Evolutionary conservation across 768 basidiomycete species (phyloP).

Genomic region (Pleurotus sapidus): DNA sequence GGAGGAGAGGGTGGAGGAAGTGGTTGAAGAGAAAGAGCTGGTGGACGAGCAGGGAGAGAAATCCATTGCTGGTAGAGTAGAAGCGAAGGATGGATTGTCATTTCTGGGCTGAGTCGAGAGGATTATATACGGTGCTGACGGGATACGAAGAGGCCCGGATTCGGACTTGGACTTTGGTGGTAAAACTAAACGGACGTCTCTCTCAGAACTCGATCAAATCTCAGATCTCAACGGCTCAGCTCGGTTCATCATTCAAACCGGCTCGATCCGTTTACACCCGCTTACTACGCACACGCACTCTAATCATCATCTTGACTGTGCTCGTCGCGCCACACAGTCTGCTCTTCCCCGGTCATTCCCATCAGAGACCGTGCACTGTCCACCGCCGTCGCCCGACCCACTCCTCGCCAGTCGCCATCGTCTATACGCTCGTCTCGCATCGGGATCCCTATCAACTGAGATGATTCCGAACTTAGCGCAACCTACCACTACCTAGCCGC

Average conservation of each 20-base stretch:
- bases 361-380: too few relatives aligned
- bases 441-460: not conserved
- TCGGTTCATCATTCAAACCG: conserved; percentile 1
- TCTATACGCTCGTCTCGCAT: not conserved
- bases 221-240: not conserved
- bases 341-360: too few relatives aligned
- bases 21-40: conserved; percentile 18
- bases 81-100: conserved; percentile 8
- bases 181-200: conserved; percentile 6
- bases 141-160: conserved; percentile 6
- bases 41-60: conserved; percentile 19
- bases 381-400: not conserved
- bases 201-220: conserved; percentile 5
- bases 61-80: conserved; percentile 4
- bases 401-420: not conserved
- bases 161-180: conserved; percentile 4
- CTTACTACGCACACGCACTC: not conserved
- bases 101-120: conserved; percentile 10
- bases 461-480: not conserved
- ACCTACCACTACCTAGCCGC: too few relatives aligned
- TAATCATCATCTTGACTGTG: not conserved
- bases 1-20: conserved; percentile 24
- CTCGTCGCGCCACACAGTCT: too few relatives aligned
- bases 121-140: conserved; percentile 4
- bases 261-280: not conserved